Base-by-base conservation (phyloP, 2,329 filamentous ascomycete genomes). In the Xylariaceae sp. region DNA sequence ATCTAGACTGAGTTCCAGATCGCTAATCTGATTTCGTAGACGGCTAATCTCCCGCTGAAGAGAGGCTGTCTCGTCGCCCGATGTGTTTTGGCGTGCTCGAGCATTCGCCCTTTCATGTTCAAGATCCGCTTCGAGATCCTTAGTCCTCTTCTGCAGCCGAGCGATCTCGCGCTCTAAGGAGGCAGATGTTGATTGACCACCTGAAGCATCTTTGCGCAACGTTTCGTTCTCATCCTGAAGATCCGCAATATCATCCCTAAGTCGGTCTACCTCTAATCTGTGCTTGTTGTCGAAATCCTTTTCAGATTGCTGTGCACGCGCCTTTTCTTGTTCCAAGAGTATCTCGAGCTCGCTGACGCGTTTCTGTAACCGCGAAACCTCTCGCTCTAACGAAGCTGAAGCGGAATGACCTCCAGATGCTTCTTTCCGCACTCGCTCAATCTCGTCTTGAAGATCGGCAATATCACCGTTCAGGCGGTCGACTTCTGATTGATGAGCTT, bases 21-120 rank as follows among this genome's bases (percentile, higher is more conserved):
- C 75, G 11, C 73, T 67, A 3, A 79, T 70, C 15, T 78, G 71
- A 55, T 67, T 76, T 53, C 81, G 75, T 26, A 83, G 66, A 37
- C 71, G 75, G 26, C 77, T 68, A 4, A 91, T 73, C 37, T 91
- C 86, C 18, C 77, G 78, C 64, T 90, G 87, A 10, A 92, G 73
- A 10, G 82, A 77, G 8, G 79, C 75, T 1, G 86, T 88, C 68
- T 92, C 87, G 32, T 77, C 79, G 0, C 82, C 82, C 21, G 91
- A 72, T 6, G 85, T 78, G 56, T 89, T 83, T 63, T 91, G 83
- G 4, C 87, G 84, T 35, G 77, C 81, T 65, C 90, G 86, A 18
- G 92, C 74, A 13, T 88, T 73, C 42, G 85, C 81, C 68, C 89
- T 91, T 68, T 91, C 87, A 27, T 61, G 62, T 5, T 65, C 62